Evolutionary conservation across 2,329 filamentous ascomycete species (phyloP), one percentile per base, ranked within the genome.

Genomic region (Fusarium equiseti): DNA sequence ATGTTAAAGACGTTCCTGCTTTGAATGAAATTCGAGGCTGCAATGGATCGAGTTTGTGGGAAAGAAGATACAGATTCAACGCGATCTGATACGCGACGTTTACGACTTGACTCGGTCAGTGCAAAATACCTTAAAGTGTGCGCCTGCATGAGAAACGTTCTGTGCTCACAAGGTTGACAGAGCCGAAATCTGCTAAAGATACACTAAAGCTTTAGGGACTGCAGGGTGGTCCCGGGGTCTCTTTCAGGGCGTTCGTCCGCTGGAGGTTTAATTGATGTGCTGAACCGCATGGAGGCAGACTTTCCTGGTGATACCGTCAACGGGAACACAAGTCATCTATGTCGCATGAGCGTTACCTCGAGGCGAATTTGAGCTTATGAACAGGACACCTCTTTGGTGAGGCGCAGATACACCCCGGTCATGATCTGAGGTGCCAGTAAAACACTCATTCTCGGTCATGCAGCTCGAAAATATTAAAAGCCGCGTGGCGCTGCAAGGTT

Each of bases 401-500:
- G 44, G 38, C 40, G 44, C 29, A 49, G 45, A 32, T n/a, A 45
- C 4, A 35, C 20, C 22, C 53, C n/a, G 11, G 31, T 12, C 24
- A 58, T 59, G 44, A 40, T 64, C 44, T 38, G 59, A 64, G 50
- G 38, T 58, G 62, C 40, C 44, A 48, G 31, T 58, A 64, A 64
- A 65, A 12, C 31, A 38, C 60, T 65, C 44, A 60, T 40, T 53
- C 40, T 53, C 35, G 31, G 44, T 55, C 22, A 51, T 53, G 63
- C 53, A 59, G 51, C 55, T 67, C 53, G 59, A 71, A 59, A 71
- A 68, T 57, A 49, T 63, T 38, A 70, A 54, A 55, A 59, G 63
- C 60, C 60, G 64, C 66, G 73, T 75, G 73, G 73, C 73, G 71
- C 40, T 73, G 57, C 73, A 75, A 71, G 73, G 66, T 75, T 75